Conservation (phyloP, 495 filamentous ascomycete genomes). For the Talaromyces adpressus region DNA sequence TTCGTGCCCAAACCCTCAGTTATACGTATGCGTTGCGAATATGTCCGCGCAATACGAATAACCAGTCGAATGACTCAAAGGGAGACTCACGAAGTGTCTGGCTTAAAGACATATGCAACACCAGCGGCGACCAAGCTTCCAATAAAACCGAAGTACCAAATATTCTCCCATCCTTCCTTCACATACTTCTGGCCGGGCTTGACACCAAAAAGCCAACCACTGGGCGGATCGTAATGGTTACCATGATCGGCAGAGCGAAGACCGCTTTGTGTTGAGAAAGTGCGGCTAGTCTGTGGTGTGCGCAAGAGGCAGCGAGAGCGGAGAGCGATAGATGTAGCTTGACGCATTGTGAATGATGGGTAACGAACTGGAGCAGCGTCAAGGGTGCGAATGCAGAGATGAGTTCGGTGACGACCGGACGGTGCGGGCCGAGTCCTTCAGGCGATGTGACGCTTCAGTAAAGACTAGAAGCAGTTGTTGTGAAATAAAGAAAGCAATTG, state of each 20-base stretch:
- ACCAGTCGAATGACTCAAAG: not conserved
- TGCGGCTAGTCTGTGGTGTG: slow-evolving; percentile 30
- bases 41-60: not conserved
- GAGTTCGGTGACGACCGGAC: not conserved
- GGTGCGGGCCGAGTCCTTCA: not conserved
- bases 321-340: slow-evolving; percentile 33
- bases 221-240: slow-evolving; percentile 81
- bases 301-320: slow-evolving; percentile 35
- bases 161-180: slow-evolving; percentile 91
- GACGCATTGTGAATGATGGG: slow-evolving; percentile 28
- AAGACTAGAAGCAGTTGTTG: not conserved
- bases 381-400: not conserved
- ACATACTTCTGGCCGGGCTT: slow-evolving; percentile 89
- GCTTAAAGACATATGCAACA: slow-evolving; percentile 92
- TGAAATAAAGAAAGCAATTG: not conserved
- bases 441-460: not conserved
- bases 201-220: slow-evolving; percentile 84
- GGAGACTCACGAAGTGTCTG: slow-evolving; percentile 86
- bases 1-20: not conserved
- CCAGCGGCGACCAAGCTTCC: slow-evolving; percentile 69
- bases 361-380: not conserved
- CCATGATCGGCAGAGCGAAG: slow-evolving; percentile 52
- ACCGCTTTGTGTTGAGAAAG: slow-evolving; percentile 37
- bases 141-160: slow-evolving; percentile 84
- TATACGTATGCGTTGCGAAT: not conserved